Base-by-base conservation (phyloP, 768 basidiomycete genomes). In the Cubamyces sp. region DNA sequence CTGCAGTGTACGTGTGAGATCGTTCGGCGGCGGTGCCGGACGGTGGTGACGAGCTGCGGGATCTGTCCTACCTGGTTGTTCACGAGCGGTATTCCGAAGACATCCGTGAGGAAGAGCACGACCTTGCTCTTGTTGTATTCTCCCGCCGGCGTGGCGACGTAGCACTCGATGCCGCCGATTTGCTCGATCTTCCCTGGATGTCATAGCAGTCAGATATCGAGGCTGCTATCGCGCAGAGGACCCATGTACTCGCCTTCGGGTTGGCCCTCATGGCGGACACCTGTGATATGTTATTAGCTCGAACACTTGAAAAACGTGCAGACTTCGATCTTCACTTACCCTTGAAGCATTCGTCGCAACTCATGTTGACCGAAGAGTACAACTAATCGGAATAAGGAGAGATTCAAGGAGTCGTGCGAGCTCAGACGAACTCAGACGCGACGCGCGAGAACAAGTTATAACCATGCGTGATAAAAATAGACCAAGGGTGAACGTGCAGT, bases 151-250 rank as follows among this genome's bases (percentile, higher is more conserved):
- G 77, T 77, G n/a, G 75, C 73, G 43, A 80, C 74, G 54, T 82
- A 82, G 64, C 74, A 75, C 37, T 73, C 66, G 40, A 79, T 66
- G 11, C 78, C 80, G 6, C 70, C 74, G 51, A 81, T 76, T 43
- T 67, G 60, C 64, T 77, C 72, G 51, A 73, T 66, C 58, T 71
- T 73, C 61, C 79, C 79, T 78, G 55, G 37, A 52, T 43, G n/a
- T n/a, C 19, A 26, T 18, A 8, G 15, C 18, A 53, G 18, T 25
- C 19, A 1, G 7, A 34, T 41, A 42, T 42, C 18, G 19, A 16
- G 1, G 40, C 16, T 5, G 16, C 34, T 8, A 4, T n/a, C 9
- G 18, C 23, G 3, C 11, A 26, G 37, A 34, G 1, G 16, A 25
- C 18, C 23, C 0, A 41, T 16, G 19, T 8, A 16, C 61, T 25